Conservation (phyloP, 345 rosid genomes). For the Populus tremula region DNA sequence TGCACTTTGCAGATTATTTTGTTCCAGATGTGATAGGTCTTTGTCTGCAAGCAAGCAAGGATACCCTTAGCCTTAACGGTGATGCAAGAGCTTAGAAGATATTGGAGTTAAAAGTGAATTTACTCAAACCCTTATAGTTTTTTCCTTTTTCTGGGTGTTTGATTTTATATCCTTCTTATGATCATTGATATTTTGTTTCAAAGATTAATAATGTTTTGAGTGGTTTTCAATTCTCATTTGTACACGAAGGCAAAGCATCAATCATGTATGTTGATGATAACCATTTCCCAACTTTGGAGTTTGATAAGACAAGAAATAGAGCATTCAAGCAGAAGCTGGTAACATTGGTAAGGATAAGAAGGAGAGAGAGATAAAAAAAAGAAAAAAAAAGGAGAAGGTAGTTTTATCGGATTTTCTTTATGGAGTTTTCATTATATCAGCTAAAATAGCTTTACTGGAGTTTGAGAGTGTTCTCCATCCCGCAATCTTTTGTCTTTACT, state of each 20-base stretch:
- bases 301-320: neutral
- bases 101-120: neutral
- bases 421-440: conserved; percentile 22
- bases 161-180: conserved; percentile 20
- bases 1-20: conserved; percentile 1
- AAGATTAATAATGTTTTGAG: conserved; percentile 1
- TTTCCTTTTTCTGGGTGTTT: neutral
- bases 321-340: neutral
- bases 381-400: too few species aligned
- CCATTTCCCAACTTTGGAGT: neutral
- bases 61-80: neutral
- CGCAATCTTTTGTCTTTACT: conserved; percentile 29
- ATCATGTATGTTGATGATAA: neutral
- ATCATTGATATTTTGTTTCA: conserved; percentile 15
- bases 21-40: too few species aligned
- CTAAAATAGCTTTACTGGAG: conserved; percentile 8
- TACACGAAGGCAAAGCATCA: neutral
- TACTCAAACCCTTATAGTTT: neutral
- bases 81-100: neutral
- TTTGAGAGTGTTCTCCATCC: conserved; percentile 1
- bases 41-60: neutral
- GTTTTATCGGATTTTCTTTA: neutral
- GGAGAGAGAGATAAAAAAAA: neutral
- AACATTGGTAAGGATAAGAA: neutral
- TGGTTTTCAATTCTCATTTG: neutral